phyloP scores from a whole-genome alignment of 2,329 filamentous ascomycete species.

The Aciculosporium take region DNA sequence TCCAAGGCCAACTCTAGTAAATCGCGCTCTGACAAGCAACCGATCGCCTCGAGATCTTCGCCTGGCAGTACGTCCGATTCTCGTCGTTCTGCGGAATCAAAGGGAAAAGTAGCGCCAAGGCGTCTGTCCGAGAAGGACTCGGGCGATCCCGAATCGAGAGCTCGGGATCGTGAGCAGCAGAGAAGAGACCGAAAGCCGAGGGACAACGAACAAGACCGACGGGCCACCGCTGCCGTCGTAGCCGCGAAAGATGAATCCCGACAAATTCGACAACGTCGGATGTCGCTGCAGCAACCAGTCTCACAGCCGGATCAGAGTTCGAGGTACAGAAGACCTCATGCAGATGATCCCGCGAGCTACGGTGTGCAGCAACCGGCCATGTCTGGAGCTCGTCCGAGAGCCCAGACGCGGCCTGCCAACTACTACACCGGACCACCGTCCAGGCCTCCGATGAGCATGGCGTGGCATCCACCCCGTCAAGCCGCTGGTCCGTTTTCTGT shows the following conservation, averaged over 20 bases:
- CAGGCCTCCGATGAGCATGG: conserved; percentile 13
- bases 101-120: conserved; percentile 12
- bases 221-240: conserved; percentile 6
- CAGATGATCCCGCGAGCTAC: conserved; percentile 23
- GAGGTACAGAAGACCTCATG: conserved; percentile 16
- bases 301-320: conserved; percentile 20
- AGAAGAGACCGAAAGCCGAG: conserved; percentile 14
- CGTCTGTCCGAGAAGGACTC: conserved; percentile 11
- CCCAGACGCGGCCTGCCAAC: conserved; percentile 20
- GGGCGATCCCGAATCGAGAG: conserved; percentile 11
- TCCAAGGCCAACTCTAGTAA: conserved; percentile 38
- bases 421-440: conserved; percentile 21
- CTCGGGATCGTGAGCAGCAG: conserved; percentile 16
- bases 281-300: conserved; percentile 17
- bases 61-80: conserved; percentile 26
- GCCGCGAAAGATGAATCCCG: conserved; percentile 13
- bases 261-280: conserved; percentile 14
- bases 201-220: conserved; percentile 10
- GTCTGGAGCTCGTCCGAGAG: conserved; percentile 18
- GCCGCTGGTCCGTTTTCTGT: conserved; percentile 11
- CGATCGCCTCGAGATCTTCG: conserved; percentile 21
- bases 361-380: conserved; percentile 20
- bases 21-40: conserved; percentile 26
- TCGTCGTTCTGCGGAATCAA: conserved; percentile 21
- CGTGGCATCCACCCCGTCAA: conserved; percentile 15